Percentiles rank a stretch among this genome's conserved stretches.
Conservation (phyloP, 306 rosid genomes). For the Sophora flavescens region DNA sequence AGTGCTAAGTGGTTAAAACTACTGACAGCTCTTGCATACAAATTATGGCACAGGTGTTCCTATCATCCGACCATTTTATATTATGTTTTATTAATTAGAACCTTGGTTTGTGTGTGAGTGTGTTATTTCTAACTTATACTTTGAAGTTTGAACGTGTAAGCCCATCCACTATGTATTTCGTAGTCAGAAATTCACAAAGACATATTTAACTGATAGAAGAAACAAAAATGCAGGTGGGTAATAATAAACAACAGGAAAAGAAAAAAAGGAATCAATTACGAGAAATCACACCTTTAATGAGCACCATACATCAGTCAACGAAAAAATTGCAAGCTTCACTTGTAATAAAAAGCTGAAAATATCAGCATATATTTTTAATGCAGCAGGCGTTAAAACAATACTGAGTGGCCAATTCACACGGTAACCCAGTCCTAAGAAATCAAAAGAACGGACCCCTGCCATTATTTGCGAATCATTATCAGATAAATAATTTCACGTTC, state of each 20-base stretch:
- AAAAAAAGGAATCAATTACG: neutral
- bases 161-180: constrained; percentile 26
- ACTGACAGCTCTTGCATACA: constrained; percentile 4
- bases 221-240: constrained; percentile 11
- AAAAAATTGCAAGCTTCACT: constrained; percentile 87
- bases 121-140: constrained; percentile 5
- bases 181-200: constrained; percentile 32
- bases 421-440: constrained; percentile 94
- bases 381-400: constrained; percentile 82
- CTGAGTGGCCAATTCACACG: constrained; percentile 91
- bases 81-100: neutral
- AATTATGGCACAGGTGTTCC: constrained; percentile 27
- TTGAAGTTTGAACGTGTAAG: neutral
- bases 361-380: constrained; percentile 82
- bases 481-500: constrained; percentile 34
- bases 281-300: constrained; percentile 78
- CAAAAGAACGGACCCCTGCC: constrained; percentile 92
- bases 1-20: constrained; percentile 24
- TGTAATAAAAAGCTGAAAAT: constrained; percentile 94
- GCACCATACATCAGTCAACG: constrained; percentile 88
- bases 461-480: constrained; percentile 41
- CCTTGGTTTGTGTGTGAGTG: constrained; percentile 15
- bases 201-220: constrained; percentile 12
- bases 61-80: constrained; percentile 14
- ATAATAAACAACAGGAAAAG: constrained; percentile 17